Percentiles rank a stretch among this genome's conserved stretches.
Conservation (phyloP, 805 yeast species). For the Jamesozyma hellenica region DNA sequence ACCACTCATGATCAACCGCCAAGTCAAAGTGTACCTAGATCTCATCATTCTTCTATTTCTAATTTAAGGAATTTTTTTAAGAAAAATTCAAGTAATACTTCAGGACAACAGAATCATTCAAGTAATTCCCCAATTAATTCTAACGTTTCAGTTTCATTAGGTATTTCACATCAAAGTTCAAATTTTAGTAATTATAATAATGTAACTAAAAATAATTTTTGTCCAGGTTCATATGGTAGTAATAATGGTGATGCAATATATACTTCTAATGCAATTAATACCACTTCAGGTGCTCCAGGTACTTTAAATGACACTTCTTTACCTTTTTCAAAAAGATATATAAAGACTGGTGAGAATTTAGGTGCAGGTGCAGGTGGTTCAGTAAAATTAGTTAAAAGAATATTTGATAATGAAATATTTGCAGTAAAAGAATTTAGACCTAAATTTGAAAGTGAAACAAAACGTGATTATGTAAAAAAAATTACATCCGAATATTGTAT, state of each 20-base stretch:
- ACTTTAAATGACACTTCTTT: conserved; percentile 32
- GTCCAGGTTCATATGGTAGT: conserved; percentile 31
- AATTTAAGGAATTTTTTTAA: conserved; percentile 67
- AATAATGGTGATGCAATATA: conserved; percentile 30
- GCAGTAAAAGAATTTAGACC: conserved; percentile 91
- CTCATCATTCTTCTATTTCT: conserved; percentile 71
- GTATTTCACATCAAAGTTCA: neutral
- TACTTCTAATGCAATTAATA: conserved; percentile 22
- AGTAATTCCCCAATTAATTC: conserved; percentile 1
- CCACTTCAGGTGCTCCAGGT: conserved; percentile 17
- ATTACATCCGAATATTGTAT: conserved; percentile 92
- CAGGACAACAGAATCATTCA: conserved; percentile 1
- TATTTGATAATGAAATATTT: conserved; percentile 59
- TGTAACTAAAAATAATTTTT: conserved; percentile 4
- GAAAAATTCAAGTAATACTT: conserved; percentile 20
- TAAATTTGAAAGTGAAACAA: conserved; percentile 60
- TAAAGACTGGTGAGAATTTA: conserved; percentile 71
- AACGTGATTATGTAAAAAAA: conserved; percentile 81
- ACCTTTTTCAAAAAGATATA: conserved; percentile 66
- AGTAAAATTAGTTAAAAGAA: conserved; percentile 63
- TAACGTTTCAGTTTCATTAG: conserved; percentile 1
- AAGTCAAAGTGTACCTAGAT: conserved; percentile 30
- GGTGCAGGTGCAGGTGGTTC: conserved; percentile 97
- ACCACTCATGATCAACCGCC: conserved; percentile 31
- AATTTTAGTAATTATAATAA: neutral